These are phyloP conservation scores for Hsuehochloa calcarea DNA, from an alignment of 176 grass and related monocot genomes.

Conservation along the genomic window DNA sequence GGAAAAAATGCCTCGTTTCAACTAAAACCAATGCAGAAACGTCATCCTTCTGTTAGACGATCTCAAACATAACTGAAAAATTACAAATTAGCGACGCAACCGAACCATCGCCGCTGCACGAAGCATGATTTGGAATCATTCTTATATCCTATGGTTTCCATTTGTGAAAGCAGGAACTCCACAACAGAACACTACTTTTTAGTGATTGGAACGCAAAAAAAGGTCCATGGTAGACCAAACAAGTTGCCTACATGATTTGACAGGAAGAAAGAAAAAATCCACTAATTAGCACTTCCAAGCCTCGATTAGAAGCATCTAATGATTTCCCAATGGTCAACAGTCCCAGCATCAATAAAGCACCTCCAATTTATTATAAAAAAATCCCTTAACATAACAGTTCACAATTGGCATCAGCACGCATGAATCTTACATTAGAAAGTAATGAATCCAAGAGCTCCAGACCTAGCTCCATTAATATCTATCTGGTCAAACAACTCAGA, in stretches of 20 bases:
- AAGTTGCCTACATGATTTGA: conserved; percentile 23
- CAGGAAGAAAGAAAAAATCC: not conserved
- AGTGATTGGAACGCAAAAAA: conserved; percentile 20
- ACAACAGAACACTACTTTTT: not conserved
- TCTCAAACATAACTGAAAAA: no score
- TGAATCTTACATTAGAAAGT: conserved; percentile 1
- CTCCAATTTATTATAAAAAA: not conserved
- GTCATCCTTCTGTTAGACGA: no score
- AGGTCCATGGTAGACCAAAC: conserved; percentile 9
- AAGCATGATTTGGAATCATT: not conserved
- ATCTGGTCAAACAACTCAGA: conserved; percentile 17
- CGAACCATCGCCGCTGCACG: no score
- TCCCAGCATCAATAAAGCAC: not conserved
- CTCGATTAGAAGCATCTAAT: not conserved
- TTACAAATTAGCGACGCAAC: no score
- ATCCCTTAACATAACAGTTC: not conserved
- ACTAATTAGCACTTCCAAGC: not conserved
- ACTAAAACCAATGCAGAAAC: no score
- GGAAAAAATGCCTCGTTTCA: no score
- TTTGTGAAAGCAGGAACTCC: not conserved
- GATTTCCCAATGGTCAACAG: not conserved
- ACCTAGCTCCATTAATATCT: not conserved
- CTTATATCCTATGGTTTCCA: not conserved
- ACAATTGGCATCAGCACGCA: not conserved
- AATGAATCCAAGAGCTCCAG: not conserved